phyloP scores from a whole-genome alignment of 192 early-diverging fungal species.

The Dissophora globulifera region DNA sequence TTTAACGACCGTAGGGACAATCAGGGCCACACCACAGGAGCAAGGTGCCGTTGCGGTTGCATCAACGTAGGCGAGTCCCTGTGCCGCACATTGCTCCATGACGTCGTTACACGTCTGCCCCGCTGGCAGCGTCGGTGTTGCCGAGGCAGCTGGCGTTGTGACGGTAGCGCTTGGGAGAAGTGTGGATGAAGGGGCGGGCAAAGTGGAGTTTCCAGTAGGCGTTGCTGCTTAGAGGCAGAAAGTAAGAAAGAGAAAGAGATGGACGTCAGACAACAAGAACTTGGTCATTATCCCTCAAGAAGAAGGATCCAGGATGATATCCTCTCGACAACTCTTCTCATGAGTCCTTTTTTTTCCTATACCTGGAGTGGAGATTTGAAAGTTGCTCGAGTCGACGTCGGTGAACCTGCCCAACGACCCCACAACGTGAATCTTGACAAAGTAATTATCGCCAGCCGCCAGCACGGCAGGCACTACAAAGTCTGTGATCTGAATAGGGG shows the following conservation, averaged over 20 bases:
- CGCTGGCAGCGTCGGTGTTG: constrained; percentile 12
- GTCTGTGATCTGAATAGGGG: constrained; percentile 14
- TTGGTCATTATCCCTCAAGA: too few species aligned
- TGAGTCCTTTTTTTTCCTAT: too few species aligned
- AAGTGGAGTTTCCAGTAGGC: too few species aligned
- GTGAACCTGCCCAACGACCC: not conserved
- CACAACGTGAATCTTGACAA: constrained; percentile 8
- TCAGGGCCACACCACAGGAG: constrained; percentile 10
- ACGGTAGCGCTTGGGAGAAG: not conserved
- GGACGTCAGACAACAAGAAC: too few species aligned
- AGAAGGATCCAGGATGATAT: too few species aligned
- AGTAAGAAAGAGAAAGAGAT: not conserved
- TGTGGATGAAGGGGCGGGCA: not conserved
- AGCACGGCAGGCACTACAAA: constrained; percentile 24
- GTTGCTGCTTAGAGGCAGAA: not conserved
- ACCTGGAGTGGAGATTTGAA: constrained; percentile 4
- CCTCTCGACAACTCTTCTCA: too few species aligned
- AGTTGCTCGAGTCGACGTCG: not conserved
- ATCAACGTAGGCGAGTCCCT: constrained; percentile 15
- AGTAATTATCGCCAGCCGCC: constrained; percentile 17
- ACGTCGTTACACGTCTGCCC: constrained; percentile 30
- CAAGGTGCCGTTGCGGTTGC: constrained; percentile 18
- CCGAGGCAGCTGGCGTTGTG: not conserved
- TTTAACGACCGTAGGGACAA: constrained; percentile 16
- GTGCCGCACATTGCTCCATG: constrained; percentile 40